These are phyloP conservation scores for Aspergillus versicolor DNA, from an alignment of 2,329 filamentous ascomycete genomes.

Conservation along the genomic window DNA sequence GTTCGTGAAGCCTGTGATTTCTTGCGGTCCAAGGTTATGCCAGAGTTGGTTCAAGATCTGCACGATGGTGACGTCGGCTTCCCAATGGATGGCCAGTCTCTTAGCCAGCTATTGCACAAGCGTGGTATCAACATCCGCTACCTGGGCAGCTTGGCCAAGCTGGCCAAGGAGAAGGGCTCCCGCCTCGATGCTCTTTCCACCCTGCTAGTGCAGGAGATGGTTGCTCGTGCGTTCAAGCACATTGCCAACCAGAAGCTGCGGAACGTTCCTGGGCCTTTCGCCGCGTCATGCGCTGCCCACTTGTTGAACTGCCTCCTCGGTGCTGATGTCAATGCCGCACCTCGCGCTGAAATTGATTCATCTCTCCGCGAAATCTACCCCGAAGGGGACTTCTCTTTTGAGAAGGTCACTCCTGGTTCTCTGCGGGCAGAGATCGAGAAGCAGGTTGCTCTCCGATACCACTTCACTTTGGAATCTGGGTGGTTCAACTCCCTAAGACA, in stretches of 20 bases:
- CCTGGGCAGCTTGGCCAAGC: slow-evolving; percentile 76
- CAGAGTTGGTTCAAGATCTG: slow-evolving; percentile 81
- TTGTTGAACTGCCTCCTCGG: slow-evolving; percentile 93
- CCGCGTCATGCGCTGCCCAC: slow-evolving; percentile 77
- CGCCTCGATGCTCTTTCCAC: slow-evolving; percentile 75
- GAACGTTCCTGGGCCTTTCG: slow-evolving; percentile 74
- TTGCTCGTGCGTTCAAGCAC: slow-evolving; percentile 95
- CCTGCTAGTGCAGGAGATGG: slow-evolving; percentile 86
- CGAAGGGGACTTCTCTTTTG: slow-evolving; percentile 78
- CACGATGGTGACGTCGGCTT: slow-evolving; percentile 92
- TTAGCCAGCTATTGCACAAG: slow-evolving; percentile 88
- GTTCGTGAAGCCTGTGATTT: slow-evolving; percentile 81
- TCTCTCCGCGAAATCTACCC: slow-evolving; percentile 73
- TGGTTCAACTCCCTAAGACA: slow-evolving; percentile 70
- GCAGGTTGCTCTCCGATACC: slow-evolving; percentile 72
- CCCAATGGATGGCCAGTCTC: slow-evolving; percentile 95
- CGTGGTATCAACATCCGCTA: slow-evolving; percentile 97
- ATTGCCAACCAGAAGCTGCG: slow-evolving; percentile 76
- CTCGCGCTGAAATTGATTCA: slow-evolving; percentile 73
- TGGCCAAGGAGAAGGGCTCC: slow-evolving; percentile 65
- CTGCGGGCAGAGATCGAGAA: slow-evolving; percentile 68
- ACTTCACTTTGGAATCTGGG: slow-evolving; percentile 66
- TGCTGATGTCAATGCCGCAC: slow-evolving; percentile 70
- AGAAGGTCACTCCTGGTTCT: slow-evolving; percentile 71
- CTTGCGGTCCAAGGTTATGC: slow-evolving; percentile 73